These are phyloP conservation scores for Pulveroboletus sp. DNA, from an alignment of 768 basidiomycete genomes.

Conservation along the genomic window DNA sequence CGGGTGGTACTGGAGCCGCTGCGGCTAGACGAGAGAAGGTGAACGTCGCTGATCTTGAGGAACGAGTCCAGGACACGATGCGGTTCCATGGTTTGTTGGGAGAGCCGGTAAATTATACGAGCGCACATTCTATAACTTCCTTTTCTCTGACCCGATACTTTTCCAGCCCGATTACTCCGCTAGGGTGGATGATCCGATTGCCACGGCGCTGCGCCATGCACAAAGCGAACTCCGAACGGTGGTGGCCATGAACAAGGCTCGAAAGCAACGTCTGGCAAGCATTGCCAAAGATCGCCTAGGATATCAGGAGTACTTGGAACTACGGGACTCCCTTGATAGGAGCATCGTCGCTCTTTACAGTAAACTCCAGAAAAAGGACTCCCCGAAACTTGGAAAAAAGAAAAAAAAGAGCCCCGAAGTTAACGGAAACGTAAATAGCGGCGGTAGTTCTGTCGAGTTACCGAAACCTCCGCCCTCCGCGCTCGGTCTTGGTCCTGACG, in stretches of 20 bases:
- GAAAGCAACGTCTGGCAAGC: slow-evolving; percentile 64
- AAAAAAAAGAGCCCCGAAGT: slow-evolving; percentile 57
- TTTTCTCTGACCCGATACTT: slow-evolving; percentile 19
- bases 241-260: slow-evolving; percentile 75
- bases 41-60: slow-evolving; percentile 76
- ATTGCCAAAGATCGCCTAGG: slow-evolving; percentile 85
- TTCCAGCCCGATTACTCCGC: slow-evolving; percentile 66
- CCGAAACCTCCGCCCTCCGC: slow-evolving; percentile 68
- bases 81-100: slow-evolving; percentile 69
- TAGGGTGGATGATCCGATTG: slow-evolving; percentile 91
- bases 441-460: slow-evolving; percentile 29
- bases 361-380: slow-evolving; percentile 80
- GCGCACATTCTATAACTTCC: slow-evolving; percentile 1
- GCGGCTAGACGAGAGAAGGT: slow-evolving; percentile 70
- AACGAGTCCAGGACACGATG: slow-evolving; percentile 69
- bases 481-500: slow-evolving; percentile 63
- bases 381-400: slow-evolving; percentile 63
- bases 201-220: slow-evolving; percentile 82
- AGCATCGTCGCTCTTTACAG: slow-evolving; percentile 69
- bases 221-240: slow-evolving; percentile 78
- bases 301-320: slow-evolving; percentile 85
- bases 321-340: slow-evolving; percentile 83
- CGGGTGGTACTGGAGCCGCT: slow-evolving; percentile 74
- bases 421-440: slow-evolving; percentile 31
- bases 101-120: slow-evolving; percentile 52